Evolutionary conservation across 1,284 basidiomycete species (phyloP), one percentile per base, ranked within the genome.

Genomic region (Ustilago vetiveriae): DNA sequence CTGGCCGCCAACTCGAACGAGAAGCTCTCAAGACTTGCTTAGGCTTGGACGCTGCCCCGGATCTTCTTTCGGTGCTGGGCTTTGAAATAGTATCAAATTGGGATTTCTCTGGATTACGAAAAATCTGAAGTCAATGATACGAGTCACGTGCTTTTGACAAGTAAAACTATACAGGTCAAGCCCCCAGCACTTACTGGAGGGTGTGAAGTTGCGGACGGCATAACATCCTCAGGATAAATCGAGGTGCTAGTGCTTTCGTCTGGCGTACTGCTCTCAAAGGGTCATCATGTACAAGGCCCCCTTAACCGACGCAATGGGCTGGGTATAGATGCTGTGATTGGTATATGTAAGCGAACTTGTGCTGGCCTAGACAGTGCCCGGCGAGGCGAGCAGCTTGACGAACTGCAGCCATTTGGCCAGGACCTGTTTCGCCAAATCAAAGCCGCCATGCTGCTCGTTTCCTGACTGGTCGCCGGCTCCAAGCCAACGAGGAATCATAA

Each of bases 331-430:
- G n/a, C n/a, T n/a, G n/a, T 30, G 10, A 23, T 22, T 33, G 30
- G 6, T 8, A 4, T 30, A 14, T 30, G 29, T 14, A 30, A 8
- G 29, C 29, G 9, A 30, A 4, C 2, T 14, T 30, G 9, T 14
- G 29, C 29, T 30, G 29, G n/a, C n/a, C n/a, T n/a, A n/a, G n/a
- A n/a, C n/a, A 10, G 24, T 3, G 14, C 26, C n/a, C 5, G 50
- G 35, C 19, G 26, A 21, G 6, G 35, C 26, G 17, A 47, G 45
- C 45, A 30, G 32, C 27, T 58, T 44, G 13, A 67, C 59, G 33
- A 72, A 73, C 4, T 26, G 39, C 40, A 66, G 49, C 71, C 71
- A 73, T 39, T 67, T 73, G 19, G 40, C 13, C 4, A 73, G 47
- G 30, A 56, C 22, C n/a, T 26, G 14, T 7, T 35, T 38, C 5